Percentiles rank a stretch among this genome's conserved stretches.
Evolutionary conservation across 2,329 filamentous ascomycete species (phyloP).

Genomic region (Teratosphaeria pseudoeucalypti): DNA sequence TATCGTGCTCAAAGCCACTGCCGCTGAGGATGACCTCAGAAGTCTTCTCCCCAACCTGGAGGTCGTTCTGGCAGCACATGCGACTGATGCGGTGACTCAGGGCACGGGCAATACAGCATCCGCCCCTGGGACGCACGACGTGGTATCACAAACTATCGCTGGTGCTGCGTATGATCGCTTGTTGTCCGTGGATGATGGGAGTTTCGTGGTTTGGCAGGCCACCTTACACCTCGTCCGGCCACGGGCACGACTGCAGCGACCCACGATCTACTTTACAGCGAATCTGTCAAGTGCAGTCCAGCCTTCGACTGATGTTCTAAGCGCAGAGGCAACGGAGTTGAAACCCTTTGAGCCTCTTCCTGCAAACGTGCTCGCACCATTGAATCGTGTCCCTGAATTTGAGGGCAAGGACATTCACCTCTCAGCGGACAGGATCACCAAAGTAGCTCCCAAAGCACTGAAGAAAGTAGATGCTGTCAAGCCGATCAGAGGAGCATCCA

Average conservation of each 20-base stretch:
- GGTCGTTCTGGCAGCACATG: slow-evolving; percentile 20
- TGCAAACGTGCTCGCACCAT: slow-evolving; percentile 67
- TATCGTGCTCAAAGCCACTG: slow-evolving; percentile 16
- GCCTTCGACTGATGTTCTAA: slow-evolving; percentile 41
- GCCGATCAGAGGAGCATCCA: slow-evolving; percentile 54
- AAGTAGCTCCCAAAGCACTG: slow-evolving; percentile 58
- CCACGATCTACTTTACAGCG: slow-evolving; percentile 52
- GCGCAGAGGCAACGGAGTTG: slow-evolving; percentile 52
- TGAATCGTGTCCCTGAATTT: slow-evolving; percentile 49
- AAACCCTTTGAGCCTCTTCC: slow-evolving; percentile 58
- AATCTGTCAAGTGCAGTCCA: slow-evolving; percentile 9
- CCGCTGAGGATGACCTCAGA: slow-evolving; percentile 9
- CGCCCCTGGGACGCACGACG: slow-evolving; percentile 22
- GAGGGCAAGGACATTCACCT: slow-evolving; percentile 48
- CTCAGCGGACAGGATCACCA: slow-evolving; percentile 63
- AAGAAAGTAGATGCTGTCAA: slow-evolving; percentile 49
- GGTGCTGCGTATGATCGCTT: slow-evolving; percentile 11
- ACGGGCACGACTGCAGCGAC: slow-evolving; percentile 54
- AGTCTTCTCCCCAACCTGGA: slow-evolving; percentile 16
- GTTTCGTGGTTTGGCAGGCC: slow-evolving; percentile 20
- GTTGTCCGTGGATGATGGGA: slow-evolving; percentile 5
- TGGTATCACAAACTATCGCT: slow-evolving; percentile 11
- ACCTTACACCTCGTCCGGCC: slow-evolving; percentile 24
- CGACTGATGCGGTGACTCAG: slow-evolving; percentile 24
- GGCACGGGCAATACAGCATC: slow-evolving; percentile 17